Evolutionary conservation across 257 asterid species (phyloP).

Genomic region (Solanum ossicruentum): DNA sequence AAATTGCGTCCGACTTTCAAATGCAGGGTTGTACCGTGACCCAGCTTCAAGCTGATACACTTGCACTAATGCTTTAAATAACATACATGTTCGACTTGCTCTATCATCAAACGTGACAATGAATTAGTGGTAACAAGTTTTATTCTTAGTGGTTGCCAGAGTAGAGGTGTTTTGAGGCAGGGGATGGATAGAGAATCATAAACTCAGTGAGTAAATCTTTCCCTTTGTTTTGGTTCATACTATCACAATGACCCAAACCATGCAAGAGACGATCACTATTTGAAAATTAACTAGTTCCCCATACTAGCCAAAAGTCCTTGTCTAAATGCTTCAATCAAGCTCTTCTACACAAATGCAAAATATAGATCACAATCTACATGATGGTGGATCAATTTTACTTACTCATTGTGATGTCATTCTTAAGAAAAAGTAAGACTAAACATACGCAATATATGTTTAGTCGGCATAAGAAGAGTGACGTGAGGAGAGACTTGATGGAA

Average conservation of each 20-base stretch:
- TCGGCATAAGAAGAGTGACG: neutral
- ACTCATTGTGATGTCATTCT: neutral
- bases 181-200: neutral
- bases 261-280: neutral
- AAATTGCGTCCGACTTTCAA: neutral
- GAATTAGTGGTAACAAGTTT: neutral
- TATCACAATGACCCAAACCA: neutral
- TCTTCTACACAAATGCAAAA: neutral
- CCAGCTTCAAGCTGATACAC: neutral
- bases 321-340: neutral
- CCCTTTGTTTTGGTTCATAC: neutral
- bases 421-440: neutral
- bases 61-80: neutral
- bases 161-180: neutral
- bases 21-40: neutral
- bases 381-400: neutral
- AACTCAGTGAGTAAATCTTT: neutral
- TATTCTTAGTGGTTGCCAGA: neutral
- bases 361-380: neutral
- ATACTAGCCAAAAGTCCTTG: neutral
- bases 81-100: neutral
- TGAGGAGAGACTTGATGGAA: neutral
- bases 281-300: neutral
- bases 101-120: neutral
- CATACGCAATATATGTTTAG: neutral